Percentiles rank a stretch among this genome's conserved stretches.
Evolutionary conservation across 495 filamentous ascomycete genomes (phyloP).

Genomic region (Podospora anserina): DNA sequence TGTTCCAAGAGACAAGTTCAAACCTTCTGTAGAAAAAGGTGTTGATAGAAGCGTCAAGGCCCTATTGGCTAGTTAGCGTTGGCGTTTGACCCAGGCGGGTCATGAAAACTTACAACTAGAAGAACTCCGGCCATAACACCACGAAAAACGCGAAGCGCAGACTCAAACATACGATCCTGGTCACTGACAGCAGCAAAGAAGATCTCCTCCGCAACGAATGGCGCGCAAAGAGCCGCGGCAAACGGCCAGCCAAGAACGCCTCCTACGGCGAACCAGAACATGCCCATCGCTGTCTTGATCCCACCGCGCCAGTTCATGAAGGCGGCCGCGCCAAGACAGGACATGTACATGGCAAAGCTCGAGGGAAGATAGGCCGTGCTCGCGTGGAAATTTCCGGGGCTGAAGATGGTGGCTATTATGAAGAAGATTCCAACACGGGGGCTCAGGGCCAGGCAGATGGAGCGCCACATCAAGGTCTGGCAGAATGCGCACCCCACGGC

Average conservation of each 20-base stretch:
- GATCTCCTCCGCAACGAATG: constrained; percentile 75
- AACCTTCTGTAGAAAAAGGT: constrained; percentile 77
- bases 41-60: constrained; percentile 63
- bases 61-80: constrained; percentile 26
- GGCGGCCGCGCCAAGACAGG: constrained; percentile 77
- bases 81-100: constrained; percentile 25
- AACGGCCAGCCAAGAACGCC: constrained; percentile 95
- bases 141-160: constrained; percentile 57
- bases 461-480: constrained; percentile 75
- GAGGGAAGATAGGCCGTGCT: constrained; percentile 85
- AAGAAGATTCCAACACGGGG: constrained; percentile 80
- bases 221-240: constrained; percentile 74
- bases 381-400: constrained; percentile 90
- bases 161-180: constrained; percentile 54
- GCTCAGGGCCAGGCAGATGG: constrained; percentile 69
- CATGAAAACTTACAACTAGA: constrained; percentile 60
- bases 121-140: constrained; percentile 64
- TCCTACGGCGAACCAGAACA: constrained; percentile 90
- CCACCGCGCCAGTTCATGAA: constrained; percentile 84
- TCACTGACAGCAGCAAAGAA: constrained; percentile 58
- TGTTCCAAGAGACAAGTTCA: constrained; percentile 81
- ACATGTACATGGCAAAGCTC: constrained; percentile 94
- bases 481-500: constrained; percentile 73
- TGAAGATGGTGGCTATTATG: constrained; percentile 67
- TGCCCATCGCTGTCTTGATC: constrained; percentile 71